These are phyloP conservation scores for Hyaloperonospora brassicae DNA, from an alignment of 352 stramenopile genomes.

Conservation along the genomic window DNA sequence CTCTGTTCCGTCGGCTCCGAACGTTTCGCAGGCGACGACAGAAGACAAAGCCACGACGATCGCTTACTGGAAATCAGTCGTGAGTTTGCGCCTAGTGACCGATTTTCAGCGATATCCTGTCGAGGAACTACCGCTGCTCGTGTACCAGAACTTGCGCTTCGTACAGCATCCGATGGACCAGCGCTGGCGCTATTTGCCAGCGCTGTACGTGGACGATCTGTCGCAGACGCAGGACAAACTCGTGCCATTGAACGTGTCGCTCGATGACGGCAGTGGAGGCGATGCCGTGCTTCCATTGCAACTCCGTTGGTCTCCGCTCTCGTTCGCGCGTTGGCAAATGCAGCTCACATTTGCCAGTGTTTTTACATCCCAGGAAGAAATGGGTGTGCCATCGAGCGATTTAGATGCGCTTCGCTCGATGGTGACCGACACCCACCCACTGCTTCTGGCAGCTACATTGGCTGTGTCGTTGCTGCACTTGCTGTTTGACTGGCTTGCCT, in stretches of 20 bases:
- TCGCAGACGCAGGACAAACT: conserved; percentile 62
- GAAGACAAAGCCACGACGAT: conserved; percentile 28
- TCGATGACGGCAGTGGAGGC: conserved; percentile 26
- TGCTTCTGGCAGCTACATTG: conserved; percentile 91
- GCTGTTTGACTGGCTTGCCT: conserved; percentile 97
- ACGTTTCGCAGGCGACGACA: conserved; percentile 1
- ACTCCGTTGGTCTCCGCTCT: conserved; percentile 68
- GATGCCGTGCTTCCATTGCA: conserved; percentile 36
- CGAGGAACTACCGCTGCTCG: conserved; percentile 54
- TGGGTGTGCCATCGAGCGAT: conserved; percentile 52
- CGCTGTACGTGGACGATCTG: conserved; percentile 74
- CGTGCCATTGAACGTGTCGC: conserved; percentile 46
- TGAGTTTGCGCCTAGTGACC: conserved; percentile 62
- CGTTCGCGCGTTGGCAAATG: conserved; percentile 73
- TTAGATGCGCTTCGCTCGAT: conserved; percentile 89
- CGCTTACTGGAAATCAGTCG: conserved; percentile 72
- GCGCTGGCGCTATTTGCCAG: conserved; percentile 61
- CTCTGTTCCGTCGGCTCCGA: conserved; percentile 5
- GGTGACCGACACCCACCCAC: conserved; percentile 91
- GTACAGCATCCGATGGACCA: conserved; percentile 37
- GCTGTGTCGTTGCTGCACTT: conserved; percentile 94
- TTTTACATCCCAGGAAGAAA: conserved; percentile 48
- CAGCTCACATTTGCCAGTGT: conserved; percentile 61
- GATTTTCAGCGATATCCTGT: conserved; percentile 65
- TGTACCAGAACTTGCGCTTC: conserved; percentile 64